Evolutionary conservation across 2,329 filamentous ascomycete genomes (phyloP).

Genomic region (Cladosporium velox): DNA sequence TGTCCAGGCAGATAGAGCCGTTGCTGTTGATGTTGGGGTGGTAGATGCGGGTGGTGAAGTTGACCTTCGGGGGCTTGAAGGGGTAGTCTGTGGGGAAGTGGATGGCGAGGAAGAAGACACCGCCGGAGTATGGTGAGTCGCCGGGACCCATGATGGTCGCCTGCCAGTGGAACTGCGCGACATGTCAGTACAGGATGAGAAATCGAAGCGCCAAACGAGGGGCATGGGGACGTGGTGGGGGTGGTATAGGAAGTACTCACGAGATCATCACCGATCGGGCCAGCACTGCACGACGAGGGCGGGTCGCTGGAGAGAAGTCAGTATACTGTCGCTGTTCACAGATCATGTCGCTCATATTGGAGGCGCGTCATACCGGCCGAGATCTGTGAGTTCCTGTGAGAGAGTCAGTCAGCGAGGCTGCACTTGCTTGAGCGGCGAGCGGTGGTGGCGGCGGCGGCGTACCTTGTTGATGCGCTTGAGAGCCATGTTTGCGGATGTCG

Average conservation of each 20-base stretch:
- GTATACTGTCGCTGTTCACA: constrained; percentile 25
- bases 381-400: constrained; percentile 72
- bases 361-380: constrained; percentile 68
- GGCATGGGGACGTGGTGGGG: constrained; percentile 28
- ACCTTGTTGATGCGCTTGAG: constrained; percentile 88
- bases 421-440: neutral
- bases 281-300: constrained; percentile 97
- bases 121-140: constrained; percentile 96
- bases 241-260: constrained; percentile 61
- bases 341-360: constrained; percentile 15
- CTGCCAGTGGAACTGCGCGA: constrained; percentile 94
- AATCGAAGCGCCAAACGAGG: constrained; percentile 6
- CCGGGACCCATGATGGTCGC: constrained; percentile 99
- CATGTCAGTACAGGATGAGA: neutral
- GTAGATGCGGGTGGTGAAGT: constrained; percentile 99
- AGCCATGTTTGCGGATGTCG: constrained; percentile 60
- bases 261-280: constrained; percentile 94
- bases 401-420: constrained; percentile 20
- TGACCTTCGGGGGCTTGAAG: constrained; percentile 99
- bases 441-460: constrained; percentile 10
- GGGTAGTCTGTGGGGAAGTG: constrained; percentile 99
- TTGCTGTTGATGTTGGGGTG: constrained; percentile 99
- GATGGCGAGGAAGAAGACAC: constrained; percentile 98
- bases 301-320: constrained; percentile 71
- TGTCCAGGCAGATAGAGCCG: constrained; percentile 98